Conservation (phyloP, 1,284 basidiomycete genomes). For the Porodaedalea pini region DNA sequence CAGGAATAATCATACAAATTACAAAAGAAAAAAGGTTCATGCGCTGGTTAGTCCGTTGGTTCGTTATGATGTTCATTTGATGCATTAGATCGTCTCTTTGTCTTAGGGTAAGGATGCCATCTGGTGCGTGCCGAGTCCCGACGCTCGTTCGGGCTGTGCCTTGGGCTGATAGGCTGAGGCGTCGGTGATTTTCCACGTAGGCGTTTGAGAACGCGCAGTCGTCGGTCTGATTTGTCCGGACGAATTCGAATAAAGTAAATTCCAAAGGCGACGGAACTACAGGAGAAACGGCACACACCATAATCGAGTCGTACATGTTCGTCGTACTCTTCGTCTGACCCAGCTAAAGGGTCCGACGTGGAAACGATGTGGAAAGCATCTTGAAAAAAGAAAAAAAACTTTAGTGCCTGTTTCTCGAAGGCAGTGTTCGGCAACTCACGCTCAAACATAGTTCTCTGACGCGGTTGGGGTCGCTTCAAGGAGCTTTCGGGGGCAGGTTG, state of each 20-base stretch:
- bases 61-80: not conserved
- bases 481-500: not conserved
- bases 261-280: not conserved
- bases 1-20: not conserved
- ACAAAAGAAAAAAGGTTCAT: not conserved
- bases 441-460: constrained; percentile 18
- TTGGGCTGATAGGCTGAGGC: constrained; percentile 2
- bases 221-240: constrained; percentile 9
- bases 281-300: constrained; percentile 7
- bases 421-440: constrained; percentile 11
- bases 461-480: constrained; percentile 1
- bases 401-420: not conserved
- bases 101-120: constrained; percentile 4
- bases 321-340: constrained; percentile 21
- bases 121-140: not conserved
- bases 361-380: constrained; percentile 21
- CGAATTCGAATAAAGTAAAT: constrained; percentile 2
- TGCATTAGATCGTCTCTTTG: constrained; percentile 5
- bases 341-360: constrained; percentile 18
- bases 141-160: not conserved
- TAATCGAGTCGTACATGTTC: constrained; percentile 19
- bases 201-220: constrained; percentile 20
- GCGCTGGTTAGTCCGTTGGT: not conserved
- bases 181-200: constrained; percentile 19
- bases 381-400: not conserved